Evolutionary conservation across 768 basidiomycete genomes (phyloP), one percentile per base, ranked within the genome.

Genomic region (Nidula microcarpa): DNA sequence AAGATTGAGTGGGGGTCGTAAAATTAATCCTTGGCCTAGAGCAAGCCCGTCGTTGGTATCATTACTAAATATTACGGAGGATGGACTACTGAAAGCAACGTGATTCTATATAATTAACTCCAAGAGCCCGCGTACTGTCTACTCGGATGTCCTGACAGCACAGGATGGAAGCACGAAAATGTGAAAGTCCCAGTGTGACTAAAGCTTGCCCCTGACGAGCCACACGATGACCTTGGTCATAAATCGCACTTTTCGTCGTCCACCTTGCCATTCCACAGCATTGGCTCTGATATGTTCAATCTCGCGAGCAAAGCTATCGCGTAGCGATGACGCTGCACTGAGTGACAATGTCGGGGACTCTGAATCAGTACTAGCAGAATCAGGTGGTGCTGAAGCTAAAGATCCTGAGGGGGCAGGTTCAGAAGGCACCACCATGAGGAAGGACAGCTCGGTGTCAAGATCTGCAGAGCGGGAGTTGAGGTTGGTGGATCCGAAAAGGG

Each of bases 401-500:
- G 23, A 23, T 23, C 23, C 23, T 23, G 23, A 23, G 23, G 2
- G 3, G 23, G 23, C 23, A 23, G 1, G 23, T 6, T 73, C 65
- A 2, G 85, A 85, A 17, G 86, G 83, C 9, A 91, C 80, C 47
- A 87, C 64, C 78, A 97, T 82, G 46, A 95, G 64, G 66, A 97
- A 91, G 0, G 93, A 95, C 33, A 97, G 76, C 61, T 97, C 95
- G 7, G 91, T 92, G 67, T 97, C 95, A 37, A 98, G 82, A 58
- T 91, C 83, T 1, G 92, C 81, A 1, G 94, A 95, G 4, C 95
- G 87, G 3, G 93, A 89, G 63, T 95, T 95, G 48, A 98, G 80
- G 67, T 98, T 98, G 3, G 94, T 96, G 0, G 94, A 96, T 8
- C 95, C 95, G 66, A 98, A 91, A 47, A 98, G 80, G 0, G 94